Percentiles rank a stretch among this genome's conserved stretches.
These are phyloP conservation scores for Diospyros lotus DNA, from an alignment of 148 eudicot genomes.

Conservation along the genomic window DNA sequence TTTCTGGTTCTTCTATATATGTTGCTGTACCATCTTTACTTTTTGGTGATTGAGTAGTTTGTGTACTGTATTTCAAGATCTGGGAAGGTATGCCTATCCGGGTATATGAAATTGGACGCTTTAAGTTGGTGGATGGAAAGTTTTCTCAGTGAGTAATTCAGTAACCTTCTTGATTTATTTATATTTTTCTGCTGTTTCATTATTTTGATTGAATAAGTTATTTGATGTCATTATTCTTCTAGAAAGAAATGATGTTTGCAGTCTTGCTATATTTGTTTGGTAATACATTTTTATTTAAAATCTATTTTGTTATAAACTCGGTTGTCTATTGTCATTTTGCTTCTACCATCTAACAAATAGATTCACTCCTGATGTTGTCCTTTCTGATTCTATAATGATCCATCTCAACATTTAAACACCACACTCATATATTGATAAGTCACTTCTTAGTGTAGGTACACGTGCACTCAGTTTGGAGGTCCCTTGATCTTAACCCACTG, in stretches of 20 bases:
- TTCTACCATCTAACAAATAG: background rate
- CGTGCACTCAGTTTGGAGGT: too few species aligned
- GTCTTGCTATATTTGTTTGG: background rate
- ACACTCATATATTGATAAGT: background rate
- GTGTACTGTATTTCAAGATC: conserved; percentile 45
- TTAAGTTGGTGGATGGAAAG: conserved; percentile 94
- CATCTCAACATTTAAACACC: background rate
- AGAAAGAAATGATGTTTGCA: conserved; percentile 2
- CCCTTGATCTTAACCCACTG: too few species aligned
- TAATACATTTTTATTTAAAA: background rate
- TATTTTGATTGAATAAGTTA: background rate
- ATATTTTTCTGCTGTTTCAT: background rate
- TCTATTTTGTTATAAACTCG: background rate
- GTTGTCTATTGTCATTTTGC: background rate
- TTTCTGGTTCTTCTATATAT: conserved; percentile 11
- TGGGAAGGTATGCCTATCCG: conserved; percentile 95
- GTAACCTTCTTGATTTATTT: background rate
- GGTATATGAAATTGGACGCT: conserved; percentile 81
- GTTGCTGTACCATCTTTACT: background rate
- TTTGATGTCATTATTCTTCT: background rate
- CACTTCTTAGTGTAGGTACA: background rate
- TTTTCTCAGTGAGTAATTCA: conserved; percentile 78
- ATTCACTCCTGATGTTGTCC: background rate
- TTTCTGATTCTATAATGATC: background rate
- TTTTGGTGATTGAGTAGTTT: conserved; percentile 10